phyloP scores from a whole-genome alignment of 805 yeast species.

The Scheffersomyces lignosus region DNA sequence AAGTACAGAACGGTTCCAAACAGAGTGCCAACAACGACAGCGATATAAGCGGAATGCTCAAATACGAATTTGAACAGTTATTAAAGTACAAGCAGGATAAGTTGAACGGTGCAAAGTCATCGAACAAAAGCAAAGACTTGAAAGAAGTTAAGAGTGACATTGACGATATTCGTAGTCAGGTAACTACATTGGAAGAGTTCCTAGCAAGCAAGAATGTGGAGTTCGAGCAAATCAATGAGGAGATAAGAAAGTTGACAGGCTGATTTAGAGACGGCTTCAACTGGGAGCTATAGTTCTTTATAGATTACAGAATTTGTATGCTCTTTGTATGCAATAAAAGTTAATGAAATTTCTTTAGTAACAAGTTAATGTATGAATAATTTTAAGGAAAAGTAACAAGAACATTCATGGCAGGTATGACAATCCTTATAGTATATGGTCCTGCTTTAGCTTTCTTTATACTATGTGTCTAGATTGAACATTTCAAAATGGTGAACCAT shows the following conservation, averaged over 20 bases:
- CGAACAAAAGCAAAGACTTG: conserved; percentile 32
- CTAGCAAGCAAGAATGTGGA: conserved; percentile 61
- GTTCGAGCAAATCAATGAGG: conserved; percentile 47
- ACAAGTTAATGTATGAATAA: no score
- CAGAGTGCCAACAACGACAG: conserved; percentile 22
- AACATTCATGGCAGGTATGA: no score
- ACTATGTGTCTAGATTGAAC: no score
- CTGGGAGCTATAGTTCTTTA: no score
- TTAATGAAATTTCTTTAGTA: no score
- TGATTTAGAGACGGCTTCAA: no score
- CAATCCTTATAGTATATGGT: no score
- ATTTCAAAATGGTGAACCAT: no score
- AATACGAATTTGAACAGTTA: conserved; percentile 77
- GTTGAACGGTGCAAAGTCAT: conserved; percentile 27
- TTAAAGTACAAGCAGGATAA: conserved; percentile 68
- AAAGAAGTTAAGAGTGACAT: conserved; percentile 61
- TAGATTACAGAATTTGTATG: no score
- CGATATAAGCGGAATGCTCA: conserved; percentile 28
- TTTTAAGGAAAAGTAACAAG: no score
- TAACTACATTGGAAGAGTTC: conserved; percentile 68
- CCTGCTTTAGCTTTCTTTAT: no score
- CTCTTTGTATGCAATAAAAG: no score
- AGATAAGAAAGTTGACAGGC: conserved; percentile 30
- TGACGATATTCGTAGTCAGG: conserved; percentile 74
- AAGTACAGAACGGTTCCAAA: conserved; percentile 39